Base-by-base conservation (phyloP, 2,329 filamentous ascomycete species). In the Pseudocercospora vitis region DNA sequence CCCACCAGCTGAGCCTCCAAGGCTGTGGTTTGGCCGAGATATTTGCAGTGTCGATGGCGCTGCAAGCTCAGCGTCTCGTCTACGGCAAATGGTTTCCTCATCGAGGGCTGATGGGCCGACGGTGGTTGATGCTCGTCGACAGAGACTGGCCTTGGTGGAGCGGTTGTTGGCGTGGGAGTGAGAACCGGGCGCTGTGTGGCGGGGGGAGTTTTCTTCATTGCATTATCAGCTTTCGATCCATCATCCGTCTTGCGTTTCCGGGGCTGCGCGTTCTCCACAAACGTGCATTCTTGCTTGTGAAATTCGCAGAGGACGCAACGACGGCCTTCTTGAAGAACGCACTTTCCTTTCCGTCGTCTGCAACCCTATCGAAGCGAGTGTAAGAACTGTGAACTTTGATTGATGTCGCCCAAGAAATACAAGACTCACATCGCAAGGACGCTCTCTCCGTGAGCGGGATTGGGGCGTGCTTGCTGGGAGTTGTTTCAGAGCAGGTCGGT, bases 1-100 rank as follows among this genome's bases (percentile, higher is more conserved):
- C 89, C 88, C 71, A 92, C 89, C 50, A 94, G 78, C n/a, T 86
- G 86, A 12, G 88, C 87, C 68, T 94, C 89, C 67, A 91, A 89
- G 64, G 91, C 87, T 47, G 88, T 91, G 47, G 88, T 92, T 53
- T 87, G 83, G 21, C 89, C 89, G 63, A 94, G 89, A 67, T 92
- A 89, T 72, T 89, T 87, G 73, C 87, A 90, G 70, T 87, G 90
- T 56, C 87, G 84, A 70, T 89, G 86, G 65, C 82, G 77, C 69
- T 92, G 88, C 61, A 94, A 78, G 55, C 89, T 89, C 53, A 94
- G 60, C 9, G 74, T 76, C 65, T 78, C 74, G 58, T 76, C 75
- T 11, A 77, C 67, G 12, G 65, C 60, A 55, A 65, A 64, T 48
- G 65, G 61, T 52, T 62, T 66, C 52, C 64, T 61, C 46, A 60